Base-by-base conservation (phyloP, 768 basidiomycete species). In the Lactarius indigo region DNA sequence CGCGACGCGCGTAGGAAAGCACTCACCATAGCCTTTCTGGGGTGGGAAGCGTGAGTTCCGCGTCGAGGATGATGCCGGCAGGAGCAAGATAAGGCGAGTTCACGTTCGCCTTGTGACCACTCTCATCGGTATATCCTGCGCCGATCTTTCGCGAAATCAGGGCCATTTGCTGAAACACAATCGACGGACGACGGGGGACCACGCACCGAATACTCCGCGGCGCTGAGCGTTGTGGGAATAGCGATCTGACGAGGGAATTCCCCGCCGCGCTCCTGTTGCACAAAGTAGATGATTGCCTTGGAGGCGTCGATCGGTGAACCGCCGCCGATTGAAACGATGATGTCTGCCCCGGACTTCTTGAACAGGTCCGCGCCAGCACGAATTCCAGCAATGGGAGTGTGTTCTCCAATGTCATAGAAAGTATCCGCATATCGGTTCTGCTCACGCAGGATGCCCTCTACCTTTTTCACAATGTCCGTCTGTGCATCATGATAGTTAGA, bases 291-390 rank as follows among this genome's bases (percentile, higher is more conserved):
- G 33, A 92, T 88, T 0, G 86, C 86, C 73, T 94, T 93, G 26
- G 88, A 78, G 1, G 88, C 90, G 74, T 92, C 92, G 65, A 92
- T 80, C 15, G 91, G 90, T 1, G 90, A 92, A 58, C 91, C 92
- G 28, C 92, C 91, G 2, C 92, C 92, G 52, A 92, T 80, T 31
- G 89, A 79, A 44, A 94, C 83, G 69, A 92, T 84, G 26, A 87
- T 80, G 73, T 92, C 87, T 65, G 88, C 88, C 13, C 80, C 80
- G 28, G 81, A 76, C 12, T 85, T 80, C 55, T 79, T 83, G 78
- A 89, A 85, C 2, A 77, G 73, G 66, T 84, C 77, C 63, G 86
- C 78, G 33, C 85, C 89, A 17, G 79, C 79, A 20, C 79, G 76
- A 69, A 92, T 89, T 15, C 84, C 89, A 30, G 85, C 83, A 62